A percentile compares a stretch with the other conserved stretches of the same genome.
phyloP scores from a whole-genome alignment of 495 filamentous ascomycete species.

The Melanomma pulvis-pyrius region DNA sequence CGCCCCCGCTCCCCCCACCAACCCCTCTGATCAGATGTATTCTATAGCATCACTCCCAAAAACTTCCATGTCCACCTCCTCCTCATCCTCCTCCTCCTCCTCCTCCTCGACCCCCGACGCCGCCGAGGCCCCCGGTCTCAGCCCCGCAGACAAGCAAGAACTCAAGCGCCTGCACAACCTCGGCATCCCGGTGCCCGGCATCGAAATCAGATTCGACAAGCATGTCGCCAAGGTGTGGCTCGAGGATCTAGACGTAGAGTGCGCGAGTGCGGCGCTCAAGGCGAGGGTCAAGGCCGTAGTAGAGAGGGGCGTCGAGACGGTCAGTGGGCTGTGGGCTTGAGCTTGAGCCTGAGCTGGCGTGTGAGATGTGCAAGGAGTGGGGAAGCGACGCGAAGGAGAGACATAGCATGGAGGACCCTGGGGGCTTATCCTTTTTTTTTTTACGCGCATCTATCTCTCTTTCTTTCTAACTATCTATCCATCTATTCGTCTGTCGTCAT shows the following conservation, averaged over 20 bases:
- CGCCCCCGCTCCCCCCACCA: slow-evolving; percentile 11
- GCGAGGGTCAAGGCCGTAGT: slow-evolving; percentile 86
- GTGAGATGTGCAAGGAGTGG: not conserved
- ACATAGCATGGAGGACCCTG: not conserved
- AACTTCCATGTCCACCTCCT: not conserved
- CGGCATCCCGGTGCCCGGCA: slow-evolving; percentile 84
- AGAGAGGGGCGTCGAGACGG: slow-evolving; percentile 88
- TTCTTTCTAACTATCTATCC: too few relatives aligned
- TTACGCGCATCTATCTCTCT: too few relatives aligned
- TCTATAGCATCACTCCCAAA: slow-evolving; percentile 39
- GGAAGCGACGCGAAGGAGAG: not conserved
- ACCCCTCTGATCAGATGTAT: slow-evolving; percentile 26
- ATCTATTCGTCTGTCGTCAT: too few relatives aligned
- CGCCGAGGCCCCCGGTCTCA: not conserved
- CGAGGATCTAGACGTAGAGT: slow-evolving; percentile 88
- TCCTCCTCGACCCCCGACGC: not conserved
- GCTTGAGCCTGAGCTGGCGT: too few relatives aligned
- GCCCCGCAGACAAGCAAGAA: slow-evolving; percentile 53
- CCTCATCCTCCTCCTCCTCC: too few relatives aligned
- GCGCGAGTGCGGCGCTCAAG: slow-evolving; percentile 67
- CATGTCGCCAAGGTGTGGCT: slow-evolving; percentile 88
- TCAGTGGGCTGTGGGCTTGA: slow-evolving; percentile 69
- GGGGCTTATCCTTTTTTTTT: not conserved
- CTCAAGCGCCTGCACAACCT: slow-evolving; percentile 71
- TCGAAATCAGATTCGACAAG: slow-evolving; percentile 86